Conservation (phyloP, 1,284 basidiomycete genomes). For the Ceratobasidium theobromae region DNA sequence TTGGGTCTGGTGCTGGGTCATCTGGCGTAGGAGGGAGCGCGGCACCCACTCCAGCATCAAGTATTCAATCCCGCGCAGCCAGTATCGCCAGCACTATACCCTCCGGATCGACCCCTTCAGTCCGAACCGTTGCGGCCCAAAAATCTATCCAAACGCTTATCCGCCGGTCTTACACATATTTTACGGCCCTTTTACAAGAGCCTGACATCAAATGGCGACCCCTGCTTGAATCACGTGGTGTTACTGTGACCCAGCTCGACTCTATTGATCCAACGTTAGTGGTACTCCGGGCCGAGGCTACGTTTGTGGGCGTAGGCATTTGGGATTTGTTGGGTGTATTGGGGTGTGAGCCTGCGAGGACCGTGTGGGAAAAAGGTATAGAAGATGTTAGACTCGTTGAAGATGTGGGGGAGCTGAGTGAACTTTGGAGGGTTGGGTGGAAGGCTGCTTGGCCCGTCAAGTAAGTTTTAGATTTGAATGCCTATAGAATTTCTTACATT, state of each 20-base stretch:
- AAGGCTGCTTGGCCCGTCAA: slow-evolving; percentile 90
- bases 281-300: slow-evolving; percentile 95
- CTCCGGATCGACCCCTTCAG: slow-evolving; percentile 29
- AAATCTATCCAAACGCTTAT: slow-evolving; percentile 83
- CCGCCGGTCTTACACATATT: slow-evolving; percentile 95
- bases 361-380: slow-evolving; percentile 88
- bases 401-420: slow-evolving; percentile 89
- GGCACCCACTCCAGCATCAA: background rate
- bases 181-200: slow-evolving; percentile 95
- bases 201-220: slow-evolving; percentile 93
- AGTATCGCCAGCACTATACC: slow-evolving; percentile 25
- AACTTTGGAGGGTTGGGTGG: slow-evolving; percentile 87
- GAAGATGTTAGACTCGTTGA: slow-evolving; percentile 85
- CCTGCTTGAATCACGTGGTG: slow-evolving; percentile 84
- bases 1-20: background rate
- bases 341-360: slow-evolving; percentile 76
- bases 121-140: slow-evolving; percentile 63
- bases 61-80: slow-evolving; percentile 19
- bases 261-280: slow-evolving; percentile 97
- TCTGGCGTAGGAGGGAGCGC: background rate
- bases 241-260: slow-evolving; percentile 92
- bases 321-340: slow-evolving; percentile 96
- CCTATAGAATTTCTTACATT: slow-evolving; percentile 32
- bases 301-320: slow-evolving; percentile 92
- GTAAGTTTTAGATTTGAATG: slow-evolving; percentile 51